Percentiles rank a stretch among this genome's conserved stretches.
These are phyloP conservation scores for Lactarius tabidus DNA, from an alignment of 768 basidiomycete species.

Conservation along the genomic window DNA sequence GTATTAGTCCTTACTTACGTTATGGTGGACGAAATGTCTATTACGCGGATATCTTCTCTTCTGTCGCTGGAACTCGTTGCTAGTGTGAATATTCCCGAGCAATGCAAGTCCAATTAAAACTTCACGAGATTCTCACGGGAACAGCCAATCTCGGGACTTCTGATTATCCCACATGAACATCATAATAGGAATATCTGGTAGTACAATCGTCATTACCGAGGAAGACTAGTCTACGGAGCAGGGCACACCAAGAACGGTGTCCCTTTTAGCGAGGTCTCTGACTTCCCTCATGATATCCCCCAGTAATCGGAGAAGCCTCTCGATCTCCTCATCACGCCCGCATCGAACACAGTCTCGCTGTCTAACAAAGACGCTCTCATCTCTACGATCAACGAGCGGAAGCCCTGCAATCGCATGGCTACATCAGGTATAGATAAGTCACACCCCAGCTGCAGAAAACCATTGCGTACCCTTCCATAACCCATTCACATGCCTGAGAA, in stretches of 20 bases:
- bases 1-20: no score
- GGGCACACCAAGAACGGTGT: background rate
- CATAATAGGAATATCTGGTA: no score
- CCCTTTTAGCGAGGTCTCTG: background rate
- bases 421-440: background rate
- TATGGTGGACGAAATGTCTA: no score
- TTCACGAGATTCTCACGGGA: no score
- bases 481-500: constrained; percentile 1
- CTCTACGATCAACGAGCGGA: constrained; percentile 9
- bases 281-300: constrained; percentile 19
- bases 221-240: no score
- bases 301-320: constrained; percentile 14
- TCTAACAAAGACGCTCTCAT: constrained; percentile 9
- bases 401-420: constrained; percentile 12
- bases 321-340: background rate
- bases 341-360: background rate
- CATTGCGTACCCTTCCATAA: constrained; percentile 12
- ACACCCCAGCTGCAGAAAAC: background rate
- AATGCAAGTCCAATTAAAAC: no score
- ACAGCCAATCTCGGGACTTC: no score
- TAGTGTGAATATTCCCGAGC: no score
- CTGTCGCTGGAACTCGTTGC: no score
- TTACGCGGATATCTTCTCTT: no score
- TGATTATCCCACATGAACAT: no score
- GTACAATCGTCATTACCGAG: no score